Percentiles rank a stretch among this genome's conserved stretches.
Evolutionary conservation across 495 filamentous ascomycete genomes (phyloP).

Genomic region (Neurospora hispaniola): DNA sequence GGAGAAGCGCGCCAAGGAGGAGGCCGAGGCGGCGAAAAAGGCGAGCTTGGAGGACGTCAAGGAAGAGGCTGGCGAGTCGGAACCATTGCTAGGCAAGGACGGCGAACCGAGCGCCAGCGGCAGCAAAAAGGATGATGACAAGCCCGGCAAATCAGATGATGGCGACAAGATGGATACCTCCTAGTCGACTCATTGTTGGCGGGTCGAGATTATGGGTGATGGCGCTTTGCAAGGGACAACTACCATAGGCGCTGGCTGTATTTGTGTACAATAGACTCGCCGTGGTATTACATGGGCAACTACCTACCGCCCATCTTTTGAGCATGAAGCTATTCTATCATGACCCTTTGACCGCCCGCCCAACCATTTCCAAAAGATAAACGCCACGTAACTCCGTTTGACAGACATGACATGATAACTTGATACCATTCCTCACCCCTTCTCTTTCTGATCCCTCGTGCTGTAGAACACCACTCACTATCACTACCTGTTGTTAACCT

Average conservation of each 20-base stretch:
- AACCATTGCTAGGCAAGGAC: slow-evolving; percentile 53
- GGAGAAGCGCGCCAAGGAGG: slow-evolving; percentile 70
- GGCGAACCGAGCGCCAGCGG: slow-evolving; percentile 56
- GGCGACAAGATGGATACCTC: slow-evolving; percentile 85
- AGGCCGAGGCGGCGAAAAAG: slow-evolving; percentile 63
- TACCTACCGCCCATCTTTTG: background rate
- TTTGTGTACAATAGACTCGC: slow-evolving; percentile 7
- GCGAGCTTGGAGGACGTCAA: slow-evolving; percentile 70
- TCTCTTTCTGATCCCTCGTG: background rate
- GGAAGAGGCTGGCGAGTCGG: slow-evolving; percentile 64
- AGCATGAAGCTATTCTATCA: background rate
- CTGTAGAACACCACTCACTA: background rate
- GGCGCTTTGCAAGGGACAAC: background rate
- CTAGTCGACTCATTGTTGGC: slow-evolving; percentile 17
- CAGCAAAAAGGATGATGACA: slow-evolving; percentile 23
- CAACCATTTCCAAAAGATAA: background rate
- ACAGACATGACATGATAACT: slow-evolving; percentile 11
- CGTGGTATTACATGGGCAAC: background rate
- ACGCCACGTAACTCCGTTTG: slow-evolving; percentile 14
- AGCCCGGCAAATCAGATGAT: slow-evolving; percentile 37
- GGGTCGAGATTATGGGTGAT: background rate
- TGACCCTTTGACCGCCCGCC: background rate
- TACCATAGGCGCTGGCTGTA: slow-evolving; percentile 2
- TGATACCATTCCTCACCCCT: background rate
- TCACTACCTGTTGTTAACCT: slow-evolving; percentile 40